Evolutionary conservation across 2,329 filamentous ascomycete genomes (phyloP).

Genomic region (Magnaporthiopsis rhizophila): DNA sequence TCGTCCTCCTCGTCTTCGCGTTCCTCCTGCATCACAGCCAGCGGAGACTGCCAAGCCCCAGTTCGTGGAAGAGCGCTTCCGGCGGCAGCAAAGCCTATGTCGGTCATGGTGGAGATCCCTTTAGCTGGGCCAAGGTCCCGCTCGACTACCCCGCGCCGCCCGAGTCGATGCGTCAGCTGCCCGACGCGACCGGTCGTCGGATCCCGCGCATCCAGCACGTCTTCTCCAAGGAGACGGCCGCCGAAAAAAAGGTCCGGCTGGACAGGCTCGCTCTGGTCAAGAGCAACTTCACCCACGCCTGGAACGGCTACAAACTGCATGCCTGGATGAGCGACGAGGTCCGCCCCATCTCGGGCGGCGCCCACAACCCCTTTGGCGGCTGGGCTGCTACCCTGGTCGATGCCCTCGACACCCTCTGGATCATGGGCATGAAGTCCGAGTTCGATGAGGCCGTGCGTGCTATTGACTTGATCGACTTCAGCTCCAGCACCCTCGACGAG

Average conservation of each 20-base stretch:
- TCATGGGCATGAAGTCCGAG: slow-evolving; percentile 50
- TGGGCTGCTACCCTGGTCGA: slow-evolving; percentile 63
- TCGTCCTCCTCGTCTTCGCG: not conserved
- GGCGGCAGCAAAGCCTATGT: not conserved
- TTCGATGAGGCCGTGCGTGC: slow-evolving; percentile 43
- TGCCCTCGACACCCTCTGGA: slow-evolving; percentile 51
- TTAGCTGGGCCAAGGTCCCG: slow-evolving; percentile 12
- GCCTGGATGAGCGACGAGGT: slow-evolving; percentile 43
- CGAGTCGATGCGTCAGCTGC: slow-evolving; percentile 11
- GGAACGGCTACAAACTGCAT: slow-evolving; percentile 36
- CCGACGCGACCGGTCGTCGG: slow-evolving; percentile 4
- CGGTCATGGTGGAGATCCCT: slow-evolving; percentile 9
- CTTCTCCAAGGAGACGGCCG: slow-evolving; percentile 19
- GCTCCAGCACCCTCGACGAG: slow-evolving; percentile 32
- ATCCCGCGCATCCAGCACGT: slow-evolving; percentile 28
- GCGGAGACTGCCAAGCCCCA: not conserved
- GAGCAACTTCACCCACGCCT: slow-evolving; percentile 26
- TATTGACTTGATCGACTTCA: slow-evolving; percentile 47
- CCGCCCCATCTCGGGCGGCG: slow-evolving; percentile 33
- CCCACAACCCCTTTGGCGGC: slow-evolving; percentile 36
- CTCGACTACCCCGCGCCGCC: slow-evolving; percentile 13
- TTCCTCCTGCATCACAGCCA: not conserved
- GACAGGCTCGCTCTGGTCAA: slow-evolving; percentile 25
- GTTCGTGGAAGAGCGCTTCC: not conserved
- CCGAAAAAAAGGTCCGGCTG: slow-evolving; percentile 19